These are phyloP conservation scores for Mrakiaceae sp. DNA, from an alignment of 1,284 basidiomycete genomes.

Conservation along the genomic window DNA sequence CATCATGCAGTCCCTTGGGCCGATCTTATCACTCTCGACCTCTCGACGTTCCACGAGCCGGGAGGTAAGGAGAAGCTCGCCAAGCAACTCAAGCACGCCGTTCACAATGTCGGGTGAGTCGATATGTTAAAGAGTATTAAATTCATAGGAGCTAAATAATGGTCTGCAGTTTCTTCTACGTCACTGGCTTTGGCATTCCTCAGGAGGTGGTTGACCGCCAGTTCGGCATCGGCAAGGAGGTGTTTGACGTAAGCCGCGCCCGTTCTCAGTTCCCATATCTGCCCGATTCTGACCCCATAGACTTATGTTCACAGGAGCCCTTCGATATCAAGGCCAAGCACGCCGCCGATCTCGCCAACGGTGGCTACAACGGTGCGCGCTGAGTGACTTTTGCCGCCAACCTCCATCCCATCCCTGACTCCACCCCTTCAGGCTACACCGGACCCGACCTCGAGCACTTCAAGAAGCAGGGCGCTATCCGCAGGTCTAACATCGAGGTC, in stretches of 20 bases:
- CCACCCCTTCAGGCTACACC: not conserved
- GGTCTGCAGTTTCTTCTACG: slow-evolving; percentile 26
- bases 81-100: slow-evolving; percentile 8
- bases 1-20: not conserved
- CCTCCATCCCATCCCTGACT: no score
- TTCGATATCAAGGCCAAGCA: slow-evolving; percentile 53
- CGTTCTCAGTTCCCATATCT: no score
- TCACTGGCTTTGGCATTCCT: slow-evolving; percentile 23
- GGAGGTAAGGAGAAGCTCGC: slow-evolving; percentile 9
- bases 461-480: not conserved
- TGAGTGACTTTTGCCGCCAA: no score
- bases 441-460: slow-evolving; percentile 10
- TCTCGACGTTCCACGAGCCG: slow-evolving; percentile 11
- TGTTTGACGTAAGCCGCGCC: slow-evolving; percentile 31
- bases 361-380: slow-evolving; percentile 22
- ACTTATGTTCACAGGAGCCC: slow-evolving; percentile 30
- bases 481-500: slow-evolving; percentile 36
- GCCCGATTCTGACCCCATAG: no score
- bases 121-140: no score
- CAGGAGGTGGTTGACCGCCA: slow-evolving; percentile 28
- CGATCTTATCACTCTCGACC: slow-evolving; percentile 12
- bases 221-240: slow-evolving; percentile 26
- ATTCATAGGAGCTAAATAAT: no score
- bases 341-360: slow-evolving; percentile 41
- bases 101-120: slow-evolving; percentile 14